A percentile compares a stretch with the other conserved stretches of the same genome.
These are phyloP conservation scores for Galeopsis tetrahit DNA, from an alignment of 257 asterid species.

Conservation along the genomic window DNA sequence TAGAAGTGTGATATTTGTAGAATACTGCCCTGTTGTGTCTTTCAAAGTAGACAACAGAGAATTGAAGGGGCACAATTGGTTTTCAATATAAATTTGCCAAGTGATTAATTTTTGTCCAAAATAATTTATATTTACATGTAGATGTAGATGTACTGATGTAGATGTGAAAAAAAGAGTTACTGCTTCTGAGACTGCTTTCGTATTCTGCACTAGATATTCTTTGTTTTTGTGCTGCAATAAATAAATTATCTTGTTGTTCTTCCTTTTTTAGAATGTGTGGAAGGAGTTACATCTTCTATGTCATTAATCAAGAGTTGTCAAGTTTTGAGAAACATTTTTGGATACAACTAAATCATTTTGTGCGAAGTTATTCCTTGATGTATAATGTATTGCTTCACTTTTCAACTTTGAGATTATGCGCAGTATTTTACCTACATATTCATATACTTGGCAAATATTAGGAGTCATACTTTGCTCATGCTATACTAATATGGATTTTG, in stretches of 20 bases:
- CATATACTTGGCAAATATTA: constrained; percentile 3
- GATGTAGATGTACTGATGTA: no score
- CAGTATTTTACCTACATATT: neutral
- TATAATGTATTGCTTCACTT: neutral
- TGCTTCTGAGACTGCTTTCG: neutral
- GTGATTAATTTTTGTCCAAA: neutral
- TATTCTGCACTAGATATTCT: neutral
- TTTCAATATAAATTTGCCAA: neutral
- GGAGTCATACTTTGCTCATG: neutral
- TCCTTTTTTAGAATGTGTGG: neutral
- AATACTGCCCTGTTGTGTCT: no score
- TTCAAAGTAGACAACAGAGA: no score
- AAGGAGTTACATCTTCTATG: constrained; percentile 3
- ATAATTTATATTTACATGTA: neutral
- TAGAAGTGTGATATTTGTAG: neutral
- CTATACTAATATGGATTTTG: neutral
- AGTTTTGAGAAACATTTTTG: neutral
- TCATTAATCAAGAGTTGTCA: neutral
- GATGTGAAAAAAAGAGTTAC: neutral
- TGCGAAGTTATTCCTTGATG: neutral
- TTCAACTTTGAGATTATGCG: neutral
- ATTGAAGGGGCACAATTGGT: no score
- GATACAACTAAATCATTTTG: neutral
- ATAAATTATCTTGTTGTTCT: neutral
- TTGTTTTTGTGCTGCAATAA: neutral